Percentiles rank a stretch among this genome's conserved stretches.
Evolutionary conservation across 306 rosid species (phyloP).

Genomic region (Vigna radiata): DNA sequence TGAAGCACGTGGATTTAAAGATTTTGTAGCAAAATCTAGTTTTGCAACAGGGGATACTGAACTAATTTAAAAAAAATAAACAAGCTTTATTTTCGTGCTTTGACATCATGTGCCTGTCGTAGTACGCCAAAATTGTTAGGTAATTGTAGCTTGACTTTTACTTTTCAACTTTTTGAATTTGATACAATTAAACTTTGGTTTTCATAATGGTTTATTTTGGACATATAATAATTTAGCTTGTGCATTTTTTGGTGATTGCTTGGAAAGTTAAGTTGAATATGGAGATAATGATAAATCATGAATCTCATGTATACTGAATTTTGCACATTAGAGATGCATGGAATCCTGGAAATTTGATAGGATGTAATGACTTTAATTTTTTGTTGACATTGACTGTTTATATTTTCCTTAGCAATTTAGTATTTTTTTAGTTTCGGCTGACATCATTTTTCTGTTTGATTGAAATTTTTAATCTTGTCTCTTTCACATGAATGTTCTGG

Average conservation of each 20-base stretch:
- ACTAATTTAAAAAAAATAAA: background rate
- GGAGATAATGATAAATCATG: background rate
- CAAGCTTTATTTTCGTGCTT: conserved; percentile 8
- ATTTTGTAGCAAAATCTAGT: background rate
- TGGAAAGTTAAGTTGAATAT: conserved; percentile 1
- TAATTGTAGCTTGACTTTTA: conserved; percentile 2
- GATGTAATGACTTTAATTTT: background rate
- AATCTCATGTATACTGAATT: background rate
- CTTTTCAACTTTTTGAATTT: background rate
- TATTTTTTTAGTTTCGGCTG: background rate
- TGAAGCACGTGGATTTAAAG: background rate
- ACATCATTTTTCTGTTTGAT: background rate
- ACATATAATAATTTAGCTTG: background rate
- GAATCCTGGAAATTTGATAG: background rate
- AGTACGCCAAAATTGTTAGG: background rate
- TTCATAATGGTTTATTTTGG: conserved; percentile 12
- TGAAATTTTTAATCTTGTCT: background rate
- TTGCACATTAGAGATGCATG: background rate
- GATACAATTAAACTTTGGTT: conserved; percentile 4
- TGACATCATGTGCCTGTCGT: conserved; percentile 1
- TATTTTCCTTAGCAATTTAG: background rate
- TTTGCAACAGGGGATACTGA: background rate
- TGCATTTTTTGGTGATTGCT: background rate
- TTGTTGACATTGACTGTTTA: too few relatives aligned
- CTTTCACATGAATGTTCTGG: background rate